Conservation (phyloP, 805 yeast genomes). For the Lipomyces kockii region DNA sequence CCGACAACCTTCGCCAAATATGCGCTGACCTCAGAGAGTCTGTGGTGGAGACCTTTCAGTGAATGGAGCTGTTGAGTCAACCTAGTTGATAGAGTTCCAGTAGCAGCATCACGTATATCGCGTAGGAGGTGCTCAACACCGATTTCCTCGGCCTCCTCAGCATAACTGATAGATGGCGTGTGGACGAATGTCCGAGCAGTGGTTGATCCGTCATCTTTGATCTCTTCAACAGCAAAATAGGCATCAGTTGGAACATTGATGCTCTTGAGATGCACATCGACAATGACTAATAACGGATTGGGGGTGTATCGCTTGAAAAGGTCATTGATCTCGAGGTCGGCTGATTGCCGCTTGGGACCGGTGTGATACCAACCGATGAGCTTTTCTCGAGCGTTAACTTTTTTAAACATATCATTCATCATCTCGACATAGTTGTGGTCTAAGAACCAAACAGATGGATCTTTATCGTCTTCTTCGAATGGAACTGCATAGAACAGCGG, state of each 20-base stretch:
- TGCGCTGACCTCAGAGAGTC: conserved; percentile 73
- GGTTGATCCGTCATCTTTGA: conserved; percentile 92
- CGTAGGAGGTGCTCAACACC: conserved; percentile 96
- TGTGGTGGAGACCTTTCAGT: conserved; percentile 79
- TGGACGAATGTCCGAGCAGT: conserved; percentile 93
- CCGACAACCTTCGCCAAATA: conserved; percentile 76
- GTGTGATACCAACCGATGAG: conserved; percentile 99
- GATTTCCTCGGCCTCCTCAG: conserved; percentile 99
- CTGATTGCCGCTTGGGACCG: conserved; percentile 87
- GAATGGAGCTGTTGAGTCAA: conserved; percentile 90
- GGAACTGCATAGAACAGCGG: conserved; percentile 55
- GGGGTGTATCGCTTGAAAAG: conserved; percentile 80
- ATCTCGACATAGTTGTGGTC: conserved; percentile 95
- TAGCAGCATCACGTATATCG: conserved; percentile 95
- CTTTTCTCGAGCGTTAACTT: conserved; percentile 95
- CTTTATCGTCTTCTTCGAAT: conserved; percentile 93
- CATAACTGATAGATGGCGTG: conserved; percentile 88
- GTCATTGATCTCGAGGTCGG: conserved; percentile 91
- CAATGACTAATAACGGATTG: conserved; percentile 83
- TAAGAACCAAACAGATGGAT: conserved; percentile 91
- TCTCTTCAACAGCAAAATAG: conserved; percentile 90
- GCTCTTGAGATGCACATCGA: conserved; percentile 81
- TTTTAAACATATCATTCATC: conserved; percentile 97
- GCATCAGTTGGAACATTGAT: conserved; percentile 97
- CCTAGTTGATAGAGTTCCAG: conserved; percentile 85